phyloP scores from a whole-genome alignment of 148 eudicot genomes.

The Amaranthus palmeri region DNA sequence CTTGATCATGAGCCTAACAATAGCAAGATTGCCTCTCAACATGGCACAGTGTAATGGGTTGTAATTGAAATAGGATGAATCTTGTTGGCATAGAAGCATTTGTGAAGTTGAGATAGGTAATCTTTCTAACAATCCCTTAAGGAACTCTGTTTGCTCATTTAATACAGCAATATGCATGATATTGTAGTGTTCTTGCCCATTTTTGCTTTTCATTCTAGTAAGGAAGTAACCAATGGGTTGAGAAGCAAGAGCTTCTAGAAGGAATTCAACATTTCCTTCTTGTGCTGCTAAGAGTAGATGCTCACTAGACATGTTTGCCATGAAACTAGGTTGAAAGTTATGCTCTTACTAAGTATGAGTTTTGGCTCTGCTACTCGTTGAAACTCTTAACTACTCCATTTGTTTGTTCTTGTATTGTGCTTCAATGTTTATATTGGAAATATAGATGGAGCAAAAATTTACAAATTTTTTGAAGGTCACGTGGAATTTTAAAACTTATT shows the following conservation, averaged over 20 bases:
- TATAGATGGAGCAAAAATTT: no score
- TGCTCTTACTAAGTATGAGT: no score
- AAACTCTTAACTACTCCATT: no score
- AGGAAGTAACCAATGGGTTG: neutral
- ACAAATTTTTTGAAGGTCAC: no score
- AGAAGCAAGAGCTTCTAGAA: neutral
- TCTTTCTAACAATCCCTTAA: neutral
- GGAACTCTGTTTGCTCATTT: neutral
- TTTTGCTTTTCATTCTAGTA: neutral
- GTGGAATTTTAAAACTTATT: no score
- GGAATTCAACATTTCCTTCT: neutral
- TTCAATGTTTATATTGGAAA: no score
- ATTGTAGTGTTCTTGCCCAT: neutral
- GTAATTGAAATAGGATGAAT: neutral
- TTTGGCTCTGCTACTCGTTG: no score
- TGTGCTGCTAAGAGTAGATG: neutral
- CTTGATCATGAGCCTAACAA: neutral
- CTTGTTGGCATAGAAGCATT: neutral
- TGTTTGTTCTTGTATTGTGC: no score
- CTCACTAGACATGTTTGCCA: neutral
- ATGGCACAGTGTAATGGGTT: neutral
- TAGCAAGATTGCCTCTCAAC: neutral
- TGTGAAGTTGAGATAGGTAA: neutral
- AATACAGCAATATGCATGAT: neutral
- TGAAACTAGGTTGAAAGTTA: no score